Evolutionary conservation across 768 basidiomycete species (phyloP), one percentile per base, ranked within the genome.

Genomic region (Scleroderma citrinum): DNA sequence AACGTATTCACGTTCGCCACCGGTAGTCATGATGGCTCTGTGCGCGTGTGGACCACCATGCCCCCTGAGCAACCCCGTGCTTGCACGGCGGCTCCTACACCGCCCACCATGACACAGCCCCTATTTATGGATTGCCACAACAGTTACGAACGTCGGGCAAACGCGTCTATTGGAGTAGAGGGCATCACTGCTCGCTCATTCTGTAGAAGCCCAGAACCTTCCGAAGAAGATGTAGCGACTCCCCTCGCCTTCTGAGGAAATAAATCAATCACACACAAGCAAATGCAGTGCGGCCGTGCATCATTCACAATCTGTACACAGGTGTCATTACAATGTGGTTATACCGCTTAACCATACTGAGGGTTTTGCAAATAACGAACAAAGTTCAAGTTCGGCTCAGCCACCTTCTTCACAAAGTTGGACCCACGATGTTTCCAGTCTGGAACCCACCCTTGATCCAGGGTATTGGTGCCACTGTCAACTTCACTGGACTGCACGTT

Each of bases 1-100:
- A 70, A 81, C 45, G 80, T 80, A 0, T 83, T 81, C 69, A 83
- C 83, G 81, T 71, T 84, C 52, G 83, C 84, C 8, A 82, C 82
- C 0, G 85, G 85, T 24, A 78, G 77, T 47, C 82, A 85, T 58
- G 83, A 87, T 57, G 85, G 85, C 19, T 76, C 71, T 1, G 79
- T 88, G 31, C 71, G 80, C 16, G 75, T 87, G 31, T 87, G 85
- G 85, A 81, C 81, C 5, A 69, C 73, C 13, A 13, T 13, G 16
- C 24, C 24, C 23, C 20, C 12, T 13, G 16, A 26, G 16, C 40
- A n/a, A n/a, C n/a, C n/a, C n/a, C n/a, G 14, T 42, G 24, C 14
- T 12, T 14, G 5, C n/a, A 26, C 40, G 7, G n/a, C 40, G 30
- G 1, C 32, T 13, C 32, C 30, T 16, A 30, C 42, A 1, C 29